Evolutionary conservation across 371 early-diverging fungal species (phyloP).

Genomic region (Nosema muscidifuracis): DNA sequence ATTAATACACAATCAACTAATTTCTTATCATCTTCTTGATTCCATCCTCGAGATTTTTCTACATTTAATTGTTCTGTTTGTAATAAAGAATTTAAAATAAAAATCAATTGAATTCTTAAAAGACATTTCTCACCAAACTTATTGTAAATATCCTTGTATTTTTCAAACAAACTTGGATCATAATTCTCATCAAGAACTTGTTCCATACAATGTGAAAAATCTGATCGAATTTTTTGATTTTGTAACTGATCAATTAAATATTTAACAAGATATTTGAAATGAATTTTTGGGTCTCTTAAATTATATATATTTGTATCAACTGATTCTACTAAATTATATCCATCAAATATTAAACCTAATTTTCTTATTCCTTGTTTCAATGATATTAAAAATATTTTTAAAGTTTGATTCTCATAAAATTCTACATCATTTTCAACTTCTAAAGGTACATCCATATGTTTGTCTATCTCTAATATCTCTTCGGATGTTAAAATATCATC

Average conservation of each 20-base stretch:
- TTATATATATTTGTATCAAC: not conserved
- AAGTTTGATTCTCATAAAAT: conserved; percentile 10
- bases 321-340: not conserved
- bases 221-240: conserved; percentile 20
- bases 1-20: conserved; percentile 43
- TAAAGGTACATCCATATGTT: conserved; percentile 1
- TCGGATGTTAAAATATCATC: conserved; percentile 44
- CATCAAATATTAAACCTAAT: conserved; percentile 9
- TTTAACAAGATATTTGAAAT: conserved; percentile 37
- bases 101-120: conserved; percentile 53
- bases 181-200: conserved; percentile 41
- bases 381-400: conserved; percentile 6
- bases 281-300: not conserved
- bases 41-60: conserved; percentile 60
- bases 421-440: conserved; percentile 19
- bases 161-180: conserved; percentile 42
- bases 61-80: conserved; percentile 37
- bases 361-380: not conserved
- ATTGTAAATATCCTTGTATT: conserved; percentile 35
- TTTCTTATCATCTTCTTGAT: conserved; percentile 58
- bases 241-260: conserved; percentile 41
- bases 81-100: conserved; percentile 45
- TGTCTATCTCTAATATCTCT: conserved; percentile 40
- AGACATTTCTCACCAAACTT: conserved; percentile 53
- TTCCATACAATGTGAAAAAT: conserved; percentile 37